A percentile compares a stretch with the other conserved stretches of the same genome.
phyloP scores from a whole-genome alignment of 192 early-diverging fungal species.

The Coemansia sp. region DNA sequence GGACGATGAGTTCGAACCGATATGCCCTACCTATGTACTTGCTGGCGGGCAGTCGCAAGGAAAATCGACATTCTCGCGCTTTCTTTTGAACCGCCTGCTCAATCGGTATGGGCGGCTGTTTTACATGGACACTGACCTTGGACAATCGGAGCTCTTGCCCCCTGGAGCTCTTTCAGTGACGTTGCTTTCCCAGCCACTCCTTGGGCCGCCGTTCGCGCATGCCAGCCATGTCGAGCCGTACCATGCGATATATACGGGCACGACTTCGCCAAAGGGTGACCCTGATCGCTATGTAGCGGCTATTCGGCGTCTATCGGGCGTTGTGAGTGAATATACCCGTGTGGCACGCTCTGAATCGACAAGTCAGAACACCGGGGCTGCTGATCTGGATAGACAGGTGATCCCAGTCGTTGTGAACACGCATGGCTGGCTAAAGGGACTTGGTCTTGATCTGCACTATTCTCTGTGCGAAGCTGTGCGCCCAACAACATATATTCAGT shows the following conservation, averaged over 20 bases:
- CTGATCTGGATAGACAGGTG: constrained; percentile 30
- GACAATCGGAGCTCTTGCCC: constrained; percentile 87
- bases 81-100: constrained; percentile 75
- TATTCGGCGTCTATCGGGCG: constrained; percentile 60
- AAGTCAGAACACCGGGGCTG: constrained; percentile 4
- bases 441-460: constrained; percentile 82
- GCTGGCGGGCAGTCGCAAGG: constrained; percentile 82
- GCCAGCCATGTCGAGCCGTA: constrained; percentile 55
- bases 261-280: constrained; percentile 71
- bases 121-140: constrained; percentile 89
- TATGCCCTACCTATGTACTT: constrained; percentile 60
- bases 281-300: constrained; percentile 79
- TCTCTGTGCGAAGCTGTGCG: constrained; percentile 59
- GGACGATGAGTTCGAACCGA: constrained; percentile 35
- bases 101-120: constrained; percentile 68
- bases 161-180: constrained; percentile 79
- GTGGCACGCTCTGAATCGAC: not conserved
- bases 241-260: constrained; percentile 74
- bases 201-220: constrained; percentile 88
- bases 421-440: constrained; percentile 88
- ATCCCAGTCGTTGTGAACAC: constrained; percentile 94
- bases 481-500: constrained; percentile 73
- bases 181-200: constrained; percentile 64
- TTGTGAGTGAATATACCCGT: constrained; percentile 57
- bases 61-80: constrained; percentile 86